A percentile compares a stretch with the other conserved stretches of the same genome.
phyloP scores from a whole-genome alignment of 352 stramenopile genomes.

The Globisporangium spiculum region DNA sequence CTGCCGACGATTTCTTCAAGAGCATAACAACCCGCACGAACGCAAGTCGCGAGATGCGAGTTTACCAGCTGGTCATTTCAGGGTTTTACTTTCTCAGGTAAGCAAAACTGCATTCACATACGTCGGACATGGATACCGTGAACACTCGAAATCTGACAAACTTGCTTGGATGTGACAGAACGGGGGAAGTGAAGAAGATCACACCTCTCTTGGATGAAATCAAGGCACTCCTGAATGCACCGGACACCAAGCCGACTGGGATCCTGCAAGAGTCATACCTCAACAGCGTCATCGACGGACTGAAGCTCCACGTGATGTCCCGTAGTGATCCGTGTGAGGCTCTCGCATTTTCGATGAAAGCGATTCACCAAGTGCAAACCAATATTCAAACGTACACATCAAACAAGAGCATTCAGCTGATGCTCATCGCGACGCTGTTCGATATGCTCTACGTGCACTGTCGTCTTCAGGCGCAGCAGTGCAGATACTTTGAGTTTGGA shows the following conservation, averaged over 20 bases:
- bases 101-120: neutral
- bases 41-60: conserved; percentile 32
- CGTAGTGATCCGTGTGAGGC: conserved; percentile 46
- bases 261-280: conserved; percentile 41
- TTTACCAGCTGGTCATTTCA: conserved; percentile 61
- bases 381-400: conserved; percentile 41
- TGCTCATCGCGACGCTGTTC: conserved; percentile 60
- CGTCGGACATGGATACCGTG: neutral
- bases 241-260: conserved; percentile 2
- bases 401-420: conserved; percentile 32
- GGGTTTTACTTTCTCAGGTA: conserved; percentile 59
- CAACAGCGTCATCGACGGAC: conserved; percentile 49
- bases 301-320: conserved; percentile 37
- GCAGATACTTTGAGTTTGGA: conserved; percentile 65
- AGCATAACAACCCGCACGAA: conserved; percentile 22
- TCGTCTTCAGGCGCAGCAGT: conserved; percentile 50
- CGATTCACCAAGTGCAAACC: conserved; percentile 48
- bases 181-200: conserved; percentile 45
- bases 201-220: conserved; percentile 40
- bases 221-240: conserved; percentile 17
- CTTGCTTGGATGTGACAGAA: conserved; percentile 18
- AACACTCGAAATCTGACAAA: neutral
- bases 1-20: conserved; percentile 46
- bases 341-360: conserved; percentile 42
- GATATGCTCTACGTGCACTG: conserved; percentile 72